A percentile compares a stretch with the other conserved stretches of the same genome.
Conservation (phyloP, 2,329 filamentous ascomycete genomes). For the Sporothrix luriei region DNA sequence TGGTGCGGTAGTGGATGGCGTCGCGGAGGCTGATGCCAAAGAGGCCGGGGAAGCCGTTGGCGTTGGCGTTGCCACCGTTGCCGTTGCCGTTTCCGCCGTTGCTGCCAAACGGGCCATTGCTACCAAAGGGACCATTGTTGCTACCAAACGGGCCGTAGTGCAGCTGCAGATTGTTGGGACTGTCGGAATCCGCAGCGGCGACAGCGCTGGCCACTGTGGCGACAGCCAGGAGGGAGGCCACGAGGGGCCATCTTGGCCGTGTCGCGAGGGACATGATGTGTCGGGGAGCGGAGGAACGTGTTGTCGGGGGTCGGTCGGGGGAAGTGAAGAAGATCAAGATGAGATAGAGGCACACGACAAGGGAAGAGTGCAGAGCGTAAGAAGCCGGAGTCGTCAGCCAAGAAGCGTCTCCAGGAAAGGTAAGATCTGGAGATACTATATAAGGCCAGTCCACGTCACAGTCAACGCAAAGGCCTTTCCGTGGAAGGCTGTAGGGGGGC, state of each 20-base stretch:
- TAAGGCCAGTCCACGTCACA: not conserved
- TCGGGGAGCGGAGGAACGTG: no score
- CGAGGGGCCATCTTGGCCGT: not conserved
- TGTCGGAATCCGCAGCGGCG: not conserved
- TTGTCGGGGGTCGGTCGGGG: not conserved
- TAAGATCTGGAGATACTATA: not conserved
- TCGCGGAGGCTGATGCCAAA: slow-evolving; percentile 40
- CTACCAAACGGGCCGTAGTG: slow-evolving; percentile 7
- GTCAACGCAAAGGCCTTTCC: not conserved
- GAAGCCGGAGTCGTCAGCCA: no score
- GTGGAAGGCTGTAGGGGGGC: not conserved
- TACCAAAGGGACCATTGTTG: slow-evolving; percentile 27
- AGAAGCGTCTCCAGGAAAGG: not conserved
- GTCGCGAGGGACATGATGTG: not conserved
- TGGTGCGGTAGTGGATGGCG: slow-evolving; percentile 42
- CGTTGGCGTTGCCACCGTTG: slow-evolving; percentile 12
- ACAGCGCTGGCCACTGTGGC: not conserved
- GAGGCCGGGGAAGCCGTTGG: slow-evolving; percentile 33
- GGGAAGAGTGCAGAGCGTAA: not conserved
- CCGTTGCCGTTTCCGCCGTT: slow-evolving; percentile 4
- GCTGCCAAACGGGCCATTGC: slow-evolving; percentile 2
- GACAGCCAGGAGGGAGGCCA: not conserved
- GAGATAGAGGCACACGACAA: no score
- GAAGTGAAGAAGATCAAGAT: not conserved
- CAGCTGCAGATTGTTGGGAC: not conserved